phyloP scores from a whole-genome alignment of 768 basidiomycete genomes.

The Cyclocybe aegerita region DNA sequence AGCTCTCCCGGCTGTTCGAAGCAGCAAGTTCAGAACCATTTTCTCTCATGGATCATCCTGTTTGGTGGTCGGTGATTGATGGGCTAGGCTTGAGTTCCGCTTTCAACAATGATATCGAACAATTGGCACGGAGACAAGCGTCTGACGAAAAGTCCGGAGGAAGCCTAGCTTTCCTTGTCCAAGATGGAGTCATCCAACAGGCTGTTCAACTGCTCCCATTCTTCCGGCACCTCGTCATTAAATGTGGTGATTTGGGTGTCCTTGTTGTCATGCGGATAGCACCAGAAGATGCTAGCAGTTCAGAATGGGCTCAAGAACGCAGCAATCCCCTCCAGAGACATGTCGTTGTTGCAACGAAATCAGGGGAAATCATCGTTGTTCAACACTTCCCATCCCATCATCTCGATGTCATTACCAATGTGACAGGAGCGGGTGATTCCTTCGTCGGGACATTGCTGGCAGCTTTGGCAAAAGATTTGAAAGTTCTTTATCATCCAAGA shows the following conservation, averaged over 20 bases:
- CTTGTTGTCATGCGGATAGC: slow-evolving; percentile 59
- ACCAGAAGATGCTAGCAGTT: slow-evolving; percentile 34
- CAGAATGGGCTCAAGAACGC: slow-evolving; percentile 50
- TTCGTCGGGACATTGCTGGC: slow-evolving; percentile 86
- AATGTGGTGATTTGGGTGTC: slow-evolving; percentile 75
- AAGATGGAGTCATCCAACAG: slow-evolving; percentile 76
- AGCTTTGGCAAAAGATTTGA: slow-evolving; percentile 44
- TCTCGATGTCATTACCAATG: slow-evolving; percentile 53
- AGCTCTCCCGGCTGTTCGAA: slow-evolving; percentile 63
- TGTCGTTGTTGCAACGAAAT: slow-evolving; percentile 50
- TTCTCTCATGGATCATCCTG: slow-evolving; percentile 49
- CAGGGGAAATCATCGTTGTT: slow-evolving; percentile 54
- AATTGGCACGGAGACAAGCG: slow-evolving; percentile 48
- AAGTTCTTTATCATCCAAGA: slow-evolving; percentile 44
- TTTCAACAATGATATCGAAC: slow-evolving; percentile 67
- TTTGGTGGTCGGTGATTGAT: slow-evolving; percentile 70
- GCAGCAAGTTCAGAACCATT: slow-evolving; percentile 42
- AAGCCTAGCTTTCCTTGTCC: slow-evolving; percentile 58
- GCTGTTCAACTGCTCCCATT: slow-evolving; percentile 81
- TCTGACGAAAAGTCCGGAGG: slow-evolving; percentile 40
- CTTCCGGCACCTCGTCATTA: slow-evolving; percentile 82
- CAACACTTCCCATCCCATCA: slow-evolving; percentile 70
- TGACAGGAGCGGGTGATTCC: slow-evolving; percentile 92
- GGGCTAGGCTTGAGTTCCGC: slow-evolving; percentile 61
- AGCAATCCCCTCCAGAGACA: slow-evolving; percentile 47